Evolutionary conservation across 306 rosid genomes (phyloP).

Genomic region (Corylus americana): DNA sequence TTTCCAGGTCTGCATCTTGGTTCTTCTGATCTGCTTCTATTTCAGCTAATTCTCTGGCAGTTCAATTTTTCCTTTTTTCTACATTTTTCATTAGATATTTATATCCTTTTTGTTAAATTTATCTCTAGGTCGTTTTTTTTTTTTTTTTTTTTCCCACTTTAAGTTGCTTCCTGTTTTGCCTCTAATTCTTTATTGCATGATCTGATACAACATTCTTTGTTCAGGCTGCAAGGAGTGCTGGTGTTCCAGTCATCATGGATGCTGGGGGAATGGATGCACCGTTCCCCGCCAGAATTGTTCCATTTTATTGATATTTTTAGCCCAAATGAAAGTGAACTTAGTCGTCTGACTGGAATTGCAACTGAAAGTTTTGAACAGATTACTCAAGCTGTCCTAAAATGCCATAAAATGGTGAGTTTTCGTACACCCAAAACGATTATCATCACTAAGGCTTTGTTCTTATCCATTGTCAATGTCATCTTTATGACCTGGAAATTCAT

Average conservation of each 20-base stretch:
- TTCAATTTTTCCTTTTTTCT: background rate
- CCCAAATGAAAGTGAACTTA: slow-evolving; percentile 88
- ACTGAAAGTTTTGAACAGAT: slow-evolving; percentile 71
- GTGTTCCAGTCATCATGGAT: slow-evolving; percentile 81
- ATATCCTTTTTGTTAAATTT: background rate
- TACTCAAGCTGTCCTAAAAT: slow-evolving; percentile 57
- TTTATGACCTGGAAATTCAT: background rate
- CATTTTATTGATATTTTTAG: slow-evolving; percentile 70
- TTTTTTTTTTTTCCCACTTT: background rate
- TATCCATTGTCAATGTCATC: background rate
- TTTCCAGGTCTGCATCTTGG: background rate
- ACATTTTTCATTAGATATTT: background rate
- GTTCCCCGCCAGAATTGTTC: slow-evolving; percentile 65
- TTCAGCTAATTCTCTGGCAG: background rate
- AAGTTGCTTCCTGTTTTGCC: slow-evolving; percentile 1
- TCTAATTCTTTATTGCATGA: background rate
- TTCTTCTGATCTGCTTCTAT: background rate
- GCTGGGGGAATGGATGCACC: slow-evolving; percentile 85
- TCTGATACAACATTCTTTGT: slow-evolving; percentile 25
- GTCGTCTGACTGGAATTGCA: slow-evolving; percentile 69
- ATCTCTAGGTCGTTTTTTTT: background rate
- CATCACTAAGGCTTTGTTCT: background rate
- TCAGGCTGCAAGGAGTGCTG: slow-evolving; percentile 79
- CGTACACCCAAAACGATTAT: background rate
- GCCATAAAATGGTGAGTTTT: slow-evolving; percentile 75